Evolutionary conservation across 1,284 basidiomycete genomes (phyloP).

Genomic region (Caloboletus firmus): DNA sequence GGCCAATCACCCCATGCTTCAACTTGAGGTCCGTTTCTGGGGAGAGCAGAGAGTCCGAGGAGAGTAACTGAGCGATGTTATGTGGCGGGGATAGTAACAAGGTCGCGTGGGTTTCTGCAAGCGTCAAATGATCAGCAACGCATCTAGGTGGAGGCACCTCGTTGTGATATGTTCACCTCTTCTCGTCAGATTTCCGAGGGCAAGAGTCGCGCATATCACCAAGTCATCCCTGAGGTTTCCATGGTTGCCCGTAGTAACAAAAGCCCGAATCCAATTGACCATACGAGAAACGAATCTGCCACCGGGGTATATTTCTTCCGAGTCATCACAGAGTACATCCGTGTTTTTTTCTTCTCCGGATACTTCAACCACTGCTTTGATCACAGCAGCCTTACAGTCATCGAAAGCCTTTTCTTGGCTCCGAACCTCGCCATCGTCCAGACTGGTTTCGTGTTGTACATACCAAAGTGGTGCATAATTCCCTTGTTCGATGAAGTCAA

Average conservation of each 20-base stretch:
- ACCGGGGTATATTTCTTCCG: constrained; percentile 54
- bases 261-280: constrained; percentile 73
- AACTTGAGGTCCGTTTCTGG: constrained; percentile 69
- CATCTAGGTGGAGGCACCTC: neutral
- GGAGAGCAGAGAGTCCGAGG: constrained; percentile 50
- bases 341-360: constrained; percentile 81
- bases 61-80: constrained; percentile 51
- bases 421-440: constrained; percentile 46
- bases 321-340: constrained; percentile 70
- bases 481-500: constrained; percentile 73
- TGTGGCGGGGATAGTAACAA: constrained; percentile 59
- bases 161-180: constrained; percentile 52
- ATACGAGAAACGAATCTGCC: constrained; percentile 74
- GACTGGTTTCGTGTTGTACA: constrained; percentile 34
- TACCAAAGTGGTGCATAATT: constrained; percentile 66
- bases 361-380: constrained; percentile 83
- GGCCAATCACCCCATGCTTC: constrained; percentile 80
- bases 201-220: constrained; percentile 77
- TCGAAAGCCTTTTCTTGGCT: constrained; percentile 71
- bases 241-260: constrained; percentile 36
- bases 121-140: constrained; percentile 2
- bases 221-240: constrained; percentile 65
- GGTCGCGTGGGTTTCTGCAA: constrained; percentile 62
- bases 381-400: constrained; percentile 79
- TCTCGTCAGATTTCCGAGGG: constrained; percentile 79